Base-by-base conservation (phyloP, 495 filamentous ascomycete genomes). In the Lasiosphaeria miniovina region DNA sequence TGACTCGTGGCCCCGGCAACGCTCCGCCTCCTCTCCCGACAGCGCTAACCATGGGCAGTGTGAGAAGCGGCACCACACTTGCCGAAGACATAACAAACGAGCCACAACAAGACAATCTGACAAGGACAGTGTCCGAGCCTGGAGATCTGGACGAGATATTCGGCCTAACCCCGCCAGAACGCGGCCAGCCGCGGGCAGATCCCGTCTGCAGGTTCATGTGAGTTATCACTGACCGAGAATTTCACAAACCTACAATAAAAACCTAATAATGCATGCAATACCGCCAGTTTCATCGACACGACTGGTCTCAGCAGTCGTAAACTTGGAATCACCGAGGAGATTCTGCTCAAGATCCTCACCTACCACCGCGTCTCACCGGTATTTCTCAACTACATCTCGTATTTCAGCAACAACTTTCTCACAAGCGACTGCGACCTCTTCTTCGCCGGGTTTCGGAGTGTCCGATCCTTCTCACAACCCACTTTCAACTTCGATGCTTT, bases 321-420 rank as follows among this genome's bases (percentile, higher is more conserved):
- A 43, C 36, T 61, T 24, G 55, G 55, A 31, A 61, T 60, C 45
- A 64, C 61, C 33, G 56, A 64, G 24, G 57, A 64, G 12, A 49
- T 60, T 36, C 35, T 64, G 10, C 52, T 64, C 17, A 49, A 49
- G n/a, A 53, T 64, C 43, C 46, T 64, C 8, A 60, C 61, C 7
- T 64, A 60, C 49, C 61, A 64, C 40, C 61, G 55, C 9, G 58
- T 64, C 10, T 60, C 61, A 11, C 57, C 61, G 3, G 31, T 32
- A n/a, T 60, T 55, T 31, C 57, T 64, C 31, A 49, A 48, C 53
- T 60, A 56, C 48, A 38, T 64, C 24, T 46, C 52, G 8, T 31
- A 61, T 31, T 38, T 56, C 33, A 11, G 45, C 43, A 46, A 49
- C 43, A 49, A 54, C 17, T 32, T 46, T 10, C 12, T 33, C 17